Conservation (phyloP, 768 basidiomycete genomes). For the Leccinum sublutescens region DNA sequence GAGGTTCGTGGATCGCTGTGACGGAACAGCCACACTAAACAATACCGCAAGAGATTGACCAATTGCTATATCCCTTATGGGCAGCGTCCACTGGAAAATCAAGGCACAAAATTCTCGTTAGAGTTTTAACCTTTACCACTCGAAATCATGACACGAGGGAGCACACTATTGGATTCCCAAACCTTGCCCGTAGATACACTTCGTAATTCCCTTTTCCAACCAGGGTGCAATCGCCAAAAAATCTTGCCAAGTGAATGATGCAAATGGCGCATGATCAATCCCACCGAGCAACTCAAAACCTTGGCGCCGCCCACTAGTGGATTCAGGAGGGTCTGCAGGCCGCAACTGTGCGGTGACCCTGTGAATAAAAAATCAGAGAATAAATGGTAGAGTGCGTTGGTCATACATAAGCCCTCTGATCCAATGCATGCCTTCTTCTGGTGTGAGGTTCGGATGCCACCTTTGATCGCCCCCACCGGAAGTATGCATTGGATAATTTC, state of each 20-base stretch:
- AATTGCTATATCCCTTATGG: not conserved
- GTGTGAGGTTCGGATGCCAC: slow-evolving; percentile 53
- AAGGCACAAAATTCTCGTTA: slow-evolving; percentile 3
- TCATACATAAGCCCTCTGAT: slow-evolving; percentile 68
- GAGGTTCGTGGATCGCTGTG: not conserved
- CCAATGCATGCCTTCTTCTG: slow-evolving; percentile 67
- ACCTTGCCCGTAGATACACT: slow-evolving; percentile 68
- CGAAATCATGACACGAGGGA: not conserved
- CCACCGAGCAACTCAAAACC: slow-evolving; percentile 50
- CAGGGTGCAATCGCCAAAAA: slow-evolving; percentile 74
- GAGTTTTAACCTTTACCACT: not conserved
- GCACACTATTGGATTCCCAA: slow-evolving; percentile 47
- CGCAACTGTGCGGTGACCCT: slow-evolving; percentile 66
- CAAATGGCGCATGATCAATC: slow-evolving; percentile 56
- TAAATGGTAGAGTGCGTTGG: not conserved
- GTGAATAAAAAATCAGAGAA: slow-evolving; percentile 6
- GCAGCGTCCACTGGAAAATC: slow-evolving; percentile 2
- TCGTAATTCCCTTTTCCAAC: slow-evolving; percentile 66
- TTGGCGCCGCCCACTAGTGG: slow-evolving; percentile 38
- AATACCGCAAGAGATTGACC: slow-evolving; percentile 6
- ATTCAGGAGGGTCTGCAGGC: slow-evolving; percentile 41
- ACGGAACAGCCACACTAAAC: slow-evolving; percentile 18
- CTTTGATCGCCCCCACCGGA: slow-evolving; percentile 66
- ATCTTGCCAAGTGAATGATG: slow-evolving; percentile 69
- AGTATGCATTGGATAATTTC: slow-evolving; percentile 72